Percentiles rank a stretch among this genome's conserved stretches.
phyloP scores from a whole-genome alignment of 2,329 filamentous ascomycete genomes.

The Colletotrichum australisinense region DNA sequence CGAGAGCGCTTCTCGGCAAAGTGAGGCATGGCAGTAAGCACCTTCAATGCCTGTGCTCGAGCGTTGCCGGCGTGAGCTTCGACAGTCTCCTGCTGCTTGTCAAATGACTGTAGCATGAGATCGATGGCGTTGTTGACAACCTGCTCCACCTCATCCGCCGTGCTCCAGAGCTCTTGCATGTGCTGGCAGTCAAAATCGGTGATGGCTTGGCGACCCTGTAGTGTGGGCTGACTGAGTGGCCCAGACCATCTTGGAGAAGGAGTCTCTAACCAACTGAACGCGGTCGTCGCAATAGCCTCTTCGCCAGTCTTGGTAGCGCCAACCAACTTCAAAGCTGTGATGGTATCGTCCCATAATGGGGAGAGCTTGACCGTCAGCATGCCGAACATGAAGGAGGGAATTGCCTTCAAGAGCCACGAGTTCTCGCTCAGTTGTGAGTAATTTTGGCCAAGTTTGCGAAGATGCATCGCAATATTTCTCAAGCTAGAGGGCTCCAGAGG shows the following conservation, averaged over 20 bases:
- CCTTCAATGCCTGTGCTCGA: constrained; percentile 81
- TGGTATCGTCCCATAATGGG: constrained; percentile 88
- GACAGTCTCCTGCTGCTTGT: constrained; percentile 69
- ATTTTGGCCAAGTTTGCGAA: constrained; percentile 77
- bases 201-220: constrained; percentile 50
- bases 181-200: constrained; percentile 91
- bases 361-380: constrained; percentile 87
- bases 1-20: constrained; percentile 90
- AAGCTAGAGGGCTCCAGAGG: constrained; percentile 81
- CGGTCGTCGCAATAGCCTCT: constrained; percentile 75
- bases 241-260: constrained; percentile 67
- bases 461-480: constrained; percentile 83
- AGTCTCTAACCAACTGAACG: constrained; percentile 81
- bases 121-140: constrained; percentile 65
- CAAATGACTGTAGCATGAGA: constrained; percentile 72
- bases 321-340: constrained; percentile 80
- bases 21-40: constrained; percentile 78
- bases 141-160: constrained; percentile 63
- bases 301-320: constrained; percentile 78
- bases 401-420: constrained; percentile 75
- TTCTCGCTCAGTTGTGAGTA: constrained; percentile 71
- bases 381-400: constrained; percentile 89
- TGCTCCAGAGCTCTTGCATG: constrained; percentile 67
- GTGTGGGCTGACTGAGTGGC: constrained; percentile 45
- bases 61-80: constrained; percentile 65